Conservation (phyloP, 768 basidiomycete genomes). For the Suillus subaureus region DNA sequence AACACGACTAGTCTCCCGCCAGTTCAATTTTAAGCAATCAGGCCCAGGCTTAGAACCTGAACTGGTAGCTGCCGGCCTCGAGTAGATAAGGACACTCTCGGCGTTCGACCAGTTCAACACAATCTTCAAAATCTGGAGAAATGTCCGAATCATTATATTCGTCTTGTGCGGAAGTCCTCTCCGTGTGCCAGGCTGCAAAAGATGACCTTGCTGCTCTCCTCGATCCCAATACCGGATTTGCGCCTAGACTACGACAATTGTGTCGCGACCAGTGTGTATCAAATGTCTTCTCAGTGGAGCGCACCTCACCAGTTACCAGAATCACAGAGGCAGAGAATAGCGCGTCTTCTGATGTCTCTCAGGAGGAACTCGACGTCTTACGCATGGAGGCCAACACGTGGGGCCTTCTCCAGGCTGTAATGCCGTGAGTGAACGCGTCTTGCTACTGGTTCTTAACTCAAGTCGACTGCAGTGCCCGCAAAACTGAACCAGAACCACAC, state of each 20-base stretch:
- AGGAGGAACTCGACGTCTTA: constrained; percentile 61
- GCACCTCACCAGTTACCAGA: constrained; percentile 32
- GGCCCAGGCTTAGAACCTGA: background rate
- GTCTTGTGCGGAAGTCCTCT: constrained; percentile 66
- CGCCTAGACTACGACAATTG: constrained; percentile 58
- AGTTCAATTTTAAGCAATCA: background rate
- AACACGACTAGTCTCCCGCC: background rate
- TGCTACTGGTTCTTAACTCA: background rate
- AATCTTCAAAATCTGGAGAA: background rate
- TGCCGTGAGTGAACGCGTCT: constrained; percentile 55
- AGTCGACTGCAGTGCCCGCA: constrained; percentile 55
- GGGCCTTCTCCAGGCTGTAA: constrained; percentile 70
- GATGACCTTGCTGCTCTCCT: constrained; percentile 39
- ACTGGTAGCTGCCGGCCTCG: too few relatives aligned
- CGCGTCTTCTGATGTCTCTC: constrained; percentile 36
- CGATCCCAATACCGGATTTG: constrained; percentile 68
- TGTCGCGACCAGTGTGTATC: constrained; percentile 58
- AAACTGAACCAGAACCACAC: constrained; percentile 50
- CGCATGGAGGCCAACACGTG: constrained; percentile 81
- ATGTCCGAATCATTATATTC: constrained; percentile 50
- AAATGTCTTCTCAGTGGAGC: background rate
- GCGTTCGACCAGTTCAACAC: background rate
- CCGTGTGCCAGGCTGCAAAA: constrained; percentile 52
- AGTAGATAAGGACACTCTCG: too few relatives aligned
- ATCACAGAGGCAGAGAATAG: too few relatives aligned